phyloP scores from a whole-genome alignment of 345 rosid species.

The Gossypium longicalyx region DNA sequence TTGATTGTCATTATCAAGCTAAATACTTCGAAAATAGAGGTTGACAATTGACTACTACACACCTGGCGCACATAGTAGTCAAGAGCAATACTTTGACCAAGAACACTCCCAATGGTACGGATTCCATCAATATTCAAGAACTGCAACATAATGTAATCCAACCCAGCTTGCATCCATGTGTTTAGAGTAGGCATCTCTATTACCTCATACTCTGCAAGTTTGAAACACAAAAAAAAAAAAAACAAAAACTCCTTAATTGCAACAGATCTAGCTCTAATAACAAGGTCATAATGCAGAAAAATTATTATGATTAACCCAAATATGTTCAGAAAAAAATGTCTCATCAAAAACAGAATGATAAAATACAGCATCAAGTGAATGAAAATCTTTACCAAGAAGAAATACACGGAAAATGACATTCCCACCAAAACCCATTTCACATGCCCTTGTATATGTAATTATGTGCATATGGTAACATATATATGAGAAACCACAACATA shows the following conservation, averaged over 20 bases:
- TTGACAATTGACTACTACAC: slow-evolving; percentile 6
- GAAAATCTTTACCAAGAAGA: not conserved
- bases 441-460: not conserved
- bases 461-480: not conserved
- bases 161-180: slow-evolving; percentile 91
- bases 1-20: not conserved
- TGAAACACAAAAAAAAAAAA: slow-evolving; percentile 17
- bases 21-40: not conserved
- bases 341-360: not conserved
- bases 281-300: not conserved
- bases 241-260: not conserved
- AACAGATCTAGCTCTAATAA: not conserved
- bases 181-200: slow-evolving; percentile 65
- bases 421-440: not conserved
- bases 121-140: slow-evolving; percentile 84
- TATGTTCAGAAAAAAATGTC: not conserved
- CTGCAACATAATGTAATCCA: slow-evolving; percentile 86
- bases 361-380: not conserved
- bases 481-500: not conserved
- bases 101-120: slow-evolving; percentile 88
- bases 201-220: slow-evolving; percentile 81
- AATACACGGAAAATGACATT: not conserved
- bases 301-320: not conserved
- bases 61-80: slow-evolving; percentile 99
- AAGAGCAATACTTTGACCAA: slow-evolving; percentile 94